Evolutionary conservation across 75 land plant genomes (phyloP), one percentile per base, ranked within the genome.

Genomic region (Cupressus sempervirens): DNA sequence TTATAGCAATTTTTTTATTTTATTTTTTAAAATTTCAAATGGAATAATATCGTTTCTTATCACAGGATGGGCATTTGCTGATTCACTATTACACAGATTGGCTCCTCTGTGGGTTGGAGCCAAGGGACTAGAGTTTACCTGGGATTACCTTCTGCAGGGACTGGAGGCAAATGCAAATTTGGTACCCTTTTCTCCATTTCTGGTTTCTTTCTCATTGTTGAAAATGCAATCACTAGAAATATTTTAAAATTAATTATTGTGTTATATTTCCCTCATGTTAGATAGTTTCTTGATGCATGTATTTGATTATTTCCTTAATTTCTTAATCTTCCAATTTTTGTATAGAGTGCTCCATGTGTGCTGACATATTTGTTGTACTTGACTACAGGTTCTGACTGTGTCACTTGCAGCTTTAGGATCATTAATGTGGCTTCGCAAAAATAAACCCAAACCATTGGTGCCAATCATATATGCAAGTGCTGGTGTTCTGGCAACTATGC

Each of bases 81-180:
- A 98, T 90, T 91, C 99, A 70, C 88, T 98, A 23, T 85, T 98
- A 29, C 98, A 98, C 85, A 90, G 96, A 88, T 72, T 98, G 85
- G 94, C 95, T 84, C 99, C 99, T 41, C 92, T 98, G 76, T 98
- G 99, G 99, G 93, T 98, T 12, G 99, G 99, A 45, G 99, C 99
- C 53, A 93, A 93, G 84, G 99, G 99, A 45, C 83, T 96, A 41
- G 99, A 98, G 77, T 98, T 98, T 76, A 96, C 99, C 35, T 98
- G 98, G 99, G 98, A 96, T 68, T 93, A 91, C 85, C 91, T 98
- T 74, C 80, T 96, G 26, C 95, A 96, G 87, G 99, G 99, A 32
- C 85, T 98, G 53, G 98, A 98, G 87, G 94, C 99, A 86, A 98
- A 98, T 93, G 99, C 95, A 48, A 98, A 96, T 89, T 87, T 98